These are phyloP conservation scores for Dovyalis caffra DNA, from an alignment of 345 rosid species.

Conservation along the genomic window DNA sequence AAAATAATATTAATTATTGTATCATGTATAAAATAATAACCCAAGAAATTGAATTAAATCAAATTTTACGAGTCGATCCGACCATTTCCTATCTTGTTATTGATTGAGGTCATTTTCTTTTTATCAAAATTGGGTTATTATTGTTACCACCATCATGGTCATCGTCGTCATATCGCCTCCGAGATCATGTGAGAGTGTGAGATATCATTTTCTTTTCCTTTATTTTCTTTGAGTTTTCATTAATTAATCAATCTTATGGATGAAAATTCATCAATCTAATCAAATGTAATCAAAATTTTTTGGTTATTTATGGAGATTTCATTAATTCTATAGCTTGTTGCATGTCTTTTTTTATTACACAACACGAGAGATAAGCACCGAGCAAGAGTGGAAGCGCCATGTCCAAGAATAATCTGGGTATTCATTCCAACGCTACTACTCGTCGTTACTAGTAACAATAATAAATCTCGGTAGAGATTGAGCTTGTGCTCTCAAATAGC, in stretches of 20 bases:
- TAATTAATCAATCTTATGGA: not conserved
- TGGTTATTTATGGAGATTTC: not conserved
- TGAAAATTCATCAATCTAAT: not conserved
- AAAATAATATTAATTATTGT: too few relatives aligned
- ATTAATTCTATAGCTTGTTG: not conserved
- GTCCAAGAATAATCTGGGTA: slow-evolving; percentile 9
- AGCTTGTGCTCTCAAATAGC: slow-evolving; percentile 75
- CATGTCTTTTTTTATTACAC: not conserved
- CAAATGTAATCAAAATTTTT: not conserved
- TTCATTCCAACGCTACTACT: not conserved
- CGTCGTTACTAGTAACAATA: not conserved
- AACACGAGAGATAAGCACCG: slow-evolving; percentile 10
- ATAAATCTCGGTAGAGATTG: slow-evolving; percentile 47
- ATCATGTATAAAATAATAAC: too few relatives aligned
- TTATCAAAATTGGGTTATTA: not conserved
- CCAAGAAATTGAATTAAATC: not conserved
- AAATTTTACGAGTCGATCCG: not conserved
- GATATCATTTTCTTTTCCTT: not conserved
- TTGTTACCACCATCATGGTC: too few relatives aligned
- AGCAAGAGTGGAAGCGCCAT: slow-evolving; percentile 14
- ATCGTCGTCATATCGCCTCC: not conserved
- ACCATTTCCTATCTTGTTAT: not conserved
- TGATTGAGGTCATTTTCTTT: too few relatives aligned
- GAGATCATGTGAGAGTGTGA: not conserved
- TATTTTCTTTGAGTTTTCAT: not conserved